Conservation (phyloP, 1,139 yeast genomes). For the Saccharomycopsis hybrid region DNA sequence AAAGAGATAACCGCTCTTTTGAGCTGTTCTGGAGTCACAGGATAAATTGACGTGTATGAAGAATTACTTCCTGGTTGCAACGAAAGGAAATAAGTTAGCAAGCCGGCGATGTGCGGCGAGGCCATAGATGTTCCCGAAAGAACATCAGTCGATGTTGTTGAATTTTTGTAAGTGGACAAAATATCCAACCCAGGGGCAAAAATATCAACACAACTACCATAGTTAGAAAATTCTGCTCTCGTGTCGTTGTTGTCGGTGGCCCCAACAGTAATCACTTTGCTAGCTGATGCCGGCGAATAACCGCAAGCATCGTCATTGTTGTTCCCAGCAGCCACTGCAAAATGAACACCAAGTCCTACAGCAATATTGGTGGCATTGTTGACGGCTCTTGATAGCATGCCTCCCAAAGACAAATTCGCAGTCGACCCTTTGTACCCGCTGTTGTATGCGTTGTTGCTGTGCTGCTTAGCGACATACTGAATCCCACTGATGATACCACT, state of each 20-base stretch:
- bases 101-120: conserved; percentile 14
- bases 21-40: conserved; percentile 73
- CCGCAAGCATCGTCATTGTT: conserved; percentile 47
- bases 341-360: conserved; percentile 50
- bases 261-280: conserved; percentile 56
- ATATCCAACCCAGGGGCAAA: conserved; percentile 56
- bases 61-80: conserved; percentile 70
- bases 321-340: conserved; percentile 10
- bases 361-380: conserved; percentile 83
- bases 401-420: conserved; percentile 87
- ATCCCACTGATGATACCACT: conserved; percentile 60
- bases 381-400: conserved; percentile 77
- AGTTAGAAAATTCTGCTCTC: conserved; percentile 53
- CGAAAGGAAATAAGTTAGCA: conserved; percentile 14
- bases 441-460: conserved; percentile 47
- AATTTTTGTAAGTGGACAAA: conserved; percentile 65
- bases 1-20: conserved; percentile 79
- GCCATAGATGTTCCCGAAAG: conserved; percentile 39
- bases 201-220: conserved; percentile 59
- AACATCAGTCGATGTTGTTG: conserved; percentile 76
- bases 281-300: conserved; percentile 56
- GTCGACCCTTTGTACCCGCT: conserved; percentile 75
- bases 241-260: conserved; percentile 40
- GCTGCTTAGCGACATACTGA: conserved; percentile 44
- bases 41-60: conserved; percentile 53